Evolutionary conservation across 139 green algal species (phyloP).

Genomic region (Chlamydomonas sp.): DNA sequence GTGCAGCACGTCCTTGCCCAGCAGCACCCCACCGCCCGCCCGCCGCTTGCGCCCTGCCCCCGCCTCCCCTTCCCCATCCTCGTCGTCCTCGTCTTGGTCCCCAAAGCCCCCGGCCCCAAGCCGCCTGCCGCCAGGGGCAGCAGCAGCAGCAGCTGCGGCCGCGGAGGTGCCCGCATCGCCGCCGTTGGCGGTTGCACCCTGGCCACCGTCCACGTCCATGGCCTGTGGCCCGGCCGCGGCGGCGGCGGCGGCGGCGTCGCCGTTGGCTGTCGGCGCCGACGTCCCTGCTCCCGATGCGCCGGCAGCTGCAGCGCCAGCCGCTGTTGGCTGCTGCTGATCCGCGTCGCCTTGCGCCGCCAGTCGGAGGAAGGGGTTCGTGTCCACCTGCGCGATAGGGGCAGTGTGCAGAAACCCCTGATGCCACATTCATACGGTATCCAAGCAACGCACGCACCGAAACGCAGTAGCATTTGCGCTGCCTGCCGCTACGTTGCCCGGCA

Average conservation of each 20-base stretch:
- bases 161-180: neutral
- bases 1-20: conserved; percentile 1
- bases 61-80: no score
- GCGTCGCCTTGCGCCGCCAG: neutral
- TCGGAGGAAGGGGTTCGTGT: conserved; percentile 49
- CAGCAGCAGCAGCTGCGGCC: neutral
- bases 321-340: neutral
- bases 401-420: neutral
- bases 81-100: no score
- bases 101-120: no score
- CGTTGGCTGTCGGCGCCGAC: neutral
- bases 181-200: neutral
- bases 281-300: neutral
- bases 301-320: neutral
- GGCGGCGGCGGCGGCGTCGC: neutral
- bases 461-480: neutral
- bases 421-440: no score
- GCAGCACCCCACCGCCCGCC: neutral
- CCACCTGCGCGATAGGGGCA: neutral
- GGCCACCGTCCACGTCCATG: no score
- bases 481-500: neutral
- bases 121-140: no score
- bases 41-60: no score
- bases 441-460: no score
- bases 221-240: no score